phyloP scores from a whole-genome alignment of 495 filamentous ascomycete genomes.

The Parathielavia hyrcaniae region DNA sequence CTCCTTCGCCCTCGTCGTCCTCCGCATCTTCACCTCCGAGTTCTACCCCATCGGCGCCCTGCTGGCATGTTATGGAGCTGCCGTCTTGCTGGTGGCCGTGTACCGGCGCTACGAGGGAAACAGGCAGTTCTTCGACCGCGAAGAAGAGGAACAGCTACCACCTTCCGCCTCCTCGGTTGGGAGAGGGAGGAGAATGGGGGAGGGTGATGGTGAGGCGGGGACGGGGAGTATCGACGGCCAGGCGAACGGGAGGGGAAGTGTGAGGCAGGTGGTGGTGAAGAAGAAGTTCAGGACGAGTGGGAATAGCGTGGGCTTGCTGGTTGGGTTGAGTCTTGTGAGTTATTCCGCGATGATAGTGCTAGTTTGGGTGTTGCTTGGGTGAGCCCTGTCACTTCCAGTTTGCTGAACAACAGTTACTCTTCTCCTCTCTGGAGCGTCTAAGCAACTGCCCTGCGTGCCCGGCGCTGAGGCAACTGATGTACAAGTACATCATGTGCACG shows the following conservation, averaged over 20 bases:
- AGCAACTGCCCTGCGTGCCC: background rate
- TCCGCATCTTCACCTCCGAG: constrained; percentile 92
- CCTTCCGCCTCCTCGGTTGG: background rate
- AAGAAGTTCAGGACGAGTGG: constrained; percentile 84
- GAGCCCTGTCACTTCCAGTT: constrained; percentile 5
- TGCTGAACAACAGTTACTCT: background rate
- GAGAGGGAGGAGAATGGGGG: constrained; percentile 2
- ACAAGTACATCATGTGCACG: too few species aligned
- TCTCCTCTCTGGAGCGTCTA: background rate
- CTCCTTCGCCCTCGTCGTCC: constrained; percentile 85
- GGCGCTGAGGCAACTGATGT: too few species aligned
- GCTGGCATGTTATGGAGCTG: constrained; percentile 84
- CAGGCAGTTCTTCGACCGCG: constrained; percentile 79
- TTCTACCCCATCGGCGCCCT: constrained; percentile 92
- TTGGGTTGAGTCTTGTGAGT: constrained; percentile 69
- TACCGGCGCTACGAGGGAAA: constrained; percentile 87
- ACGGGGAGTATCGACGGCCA: background rate
- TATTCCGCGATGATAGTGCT: constrained; percentile 75
- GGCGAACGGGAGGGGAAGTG: background rate
- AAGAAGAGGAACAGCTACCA: constrained; percentile 15
- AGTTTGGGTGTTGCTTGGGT: constrained; percentile 51
- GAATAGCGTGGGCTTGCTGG: constrained; percentile 73
- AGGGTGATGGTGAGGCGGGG: background rate
- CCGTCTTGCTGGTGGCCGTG: constrained; percentile 70
- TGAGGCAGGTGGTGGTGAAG: constrained; percentile 28